A percentile compares a stretch with the other conserved stretches of the same genome.
phyloP scores from a whole-genome alignment of 208 protist genomes.

The Phytomonas sp. region DNA sequence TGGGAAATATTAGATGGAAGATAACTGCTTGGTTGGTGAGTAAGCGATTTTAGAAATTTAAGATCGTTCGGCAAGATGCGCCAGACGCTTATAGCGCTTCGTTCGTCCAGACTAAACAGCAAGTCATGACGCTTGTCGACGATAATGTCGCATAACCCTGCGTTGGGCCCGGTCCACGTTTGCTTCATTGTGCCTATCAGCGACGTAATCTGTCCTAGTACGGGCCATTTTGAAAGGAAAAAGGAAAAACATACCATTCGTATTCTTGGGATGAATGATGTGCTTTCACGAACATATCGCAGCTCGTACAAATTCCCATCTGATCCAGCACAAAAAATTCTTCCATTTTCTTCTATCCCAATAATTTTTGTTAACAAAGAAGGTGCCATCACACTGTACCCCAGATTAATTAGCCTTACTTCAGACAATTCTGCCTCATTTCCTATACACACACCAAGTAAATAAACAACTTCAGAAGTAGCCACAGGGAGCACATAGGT shows the following conservation, averaged over 20 bases:
- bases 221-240: slow-evolving; percentile 32
- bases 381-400: slow-evolving; percentile 50
- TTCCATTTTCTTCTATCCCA: slow-evolving; percentile 27
- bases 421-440: slow-evolving; percentile 28
- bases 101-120: slow-evolving; percentile 61
- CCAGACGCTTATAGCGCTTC: slow-evolving; percentile 64
- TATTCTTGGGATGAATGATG: slow-evolving; percentile 52
- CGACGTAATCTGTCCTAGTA: slow-evolving; percentile 53
- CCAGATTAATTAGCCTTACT: slow-evolving; percentile 60
- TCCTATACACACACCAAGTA: slow-evolving; percentile 75
- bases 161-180: slow-evolving; percentile 41
- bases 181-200: slow-evolving; percentile 33
- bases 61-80: slow-evolving; percentile 43
- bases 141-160: slow-evolving; percentile 61
- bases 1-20: slow-evolving; percentile 3
- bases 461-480: slow-evolving; percentile 53
- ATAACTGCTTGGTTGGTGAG: slow-evolving; percentile 26
- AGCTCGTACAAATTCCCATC: slow-evolving; percentile 80
- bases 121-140: slow-evolving; percentile 50
- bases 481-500: slow-evolving; percentile 69
- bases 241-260: slow-evolving; percentile 62
- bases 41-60: slow-evolving; percentile 29
- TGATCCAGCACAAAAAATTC: slow-evolving; percentile 73
- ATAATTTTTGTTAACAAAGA: slow-evolving; percentile 57
- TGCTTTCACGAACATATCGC: slow-evolving; percentile 60